A percentile compares a stretch with the other conserved stretches of the same genome.
Conservation (phyloP, 2,329 filamentous ascomycete species). For the Dactylellina sp. region DNA sequence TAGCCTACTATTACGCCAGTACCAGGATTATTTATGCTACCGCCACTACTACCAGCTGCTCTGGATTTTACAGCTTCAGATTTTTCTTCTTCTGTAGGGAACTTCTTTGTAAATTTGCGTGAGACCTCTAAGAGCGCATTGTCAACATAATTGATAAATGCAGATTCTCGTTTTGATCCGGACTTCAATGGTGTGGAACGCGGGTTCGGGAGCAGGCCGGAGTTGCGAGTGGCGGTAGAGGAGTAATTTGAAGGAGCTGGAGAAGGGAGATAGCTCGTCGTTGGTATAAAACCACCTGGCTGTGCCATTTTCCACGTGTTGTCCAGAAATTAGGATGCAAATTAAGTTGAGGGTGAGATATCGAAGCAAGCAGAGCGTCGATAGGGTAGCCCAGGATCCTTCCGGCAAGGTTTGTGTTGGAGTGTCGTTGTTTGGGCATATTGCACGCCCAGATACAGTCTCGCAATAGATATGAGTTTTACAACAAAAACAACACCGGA, state of each 20-base stretch:
- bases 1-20: slow-evolving; percentile 41
- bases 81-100: slow-evolving; percentile 51
- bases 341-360: not conserved
- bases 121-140: slow-evolving; percentile 48
- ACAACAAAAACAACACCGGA: slow-evolving; percentile 49
- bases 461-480: not conserved
- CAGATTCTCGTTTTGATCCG: slow-evolving; percentile 46
- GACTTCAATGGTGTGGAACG: slow-evolving; percentile 44
- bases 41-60: not conserved
- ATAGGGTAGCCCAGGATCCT: not conserved
- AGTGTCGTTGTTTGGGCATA: slow-evolving; percentile 24
- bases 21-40: not conserved
- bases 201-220: slow-evolving; percentile 45
- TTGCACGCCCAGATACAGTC: too few species aligned
- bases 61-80: slow-evolving; percentile 12
- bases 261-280: slow-evolving; percentile 41
- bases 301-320: slow-evolving; percentile 39
- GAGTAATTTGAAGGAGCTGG: slow-evolving; percentile 46
- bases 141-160: slow-evolving; percentile 54
- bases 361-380: not conserved
- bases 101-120: slow-evolving; percentile 56
- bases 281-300: slow-evolving; percentile 50
- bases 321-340: not conserved
- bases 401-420: slow-evolving; percentile 28
- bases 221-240: slow-evolving; percentile 41